Conservation (phyloP, 176 grass and related monocot genomes). For the Aechmea fasciata region DNA sequence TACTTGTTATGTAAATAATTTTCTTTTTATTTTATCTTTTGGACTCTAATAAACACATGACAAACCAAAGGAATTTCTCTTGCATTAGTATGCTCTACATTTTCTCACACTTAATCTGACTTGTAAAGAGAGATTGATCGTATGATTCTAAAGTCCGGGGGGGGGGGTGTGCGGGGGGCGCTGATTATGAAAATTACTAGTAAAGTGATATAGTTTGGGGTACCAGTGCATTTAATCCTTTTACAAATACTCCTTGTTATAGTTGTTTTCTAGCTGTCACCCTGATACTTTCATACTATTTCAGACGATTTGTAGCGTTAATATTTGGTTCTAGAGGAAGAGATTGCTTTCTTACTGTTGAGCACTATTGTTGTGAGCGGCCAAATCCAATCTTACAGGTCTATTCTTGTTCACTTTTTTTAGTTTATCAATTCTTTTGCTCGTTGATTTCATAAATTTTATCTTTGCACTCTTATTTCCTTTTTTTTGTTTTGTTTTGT, state of each 20-base stretch:
- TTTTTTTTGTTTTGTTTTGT: too few species aligned
- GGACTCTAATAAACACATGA: too few species aligned
- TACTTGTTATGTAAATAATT: too few species aligned
- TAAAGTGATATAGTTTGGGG: too few species aligned
- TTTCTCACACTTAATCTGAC: too few species aligned
- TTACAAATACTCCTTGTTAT: constrained; percentile 8
- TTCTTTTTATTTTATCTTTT: too few species aligned
- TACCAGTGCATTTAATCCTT: not conserved
- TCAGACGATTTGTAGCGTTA: constrained; percentile 62
- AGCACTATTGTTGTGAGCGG: constrained; percentile 84
- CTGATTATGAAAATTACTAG: too few species aligned
- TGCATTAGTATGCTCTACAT: too few species aligned
- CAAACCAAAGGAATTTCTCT: too few species aligned
- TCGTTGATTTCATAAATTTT: not conserved
- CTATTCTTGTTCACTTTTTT: not conserved
- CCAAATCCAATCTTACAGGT: constrained; percentile 94
- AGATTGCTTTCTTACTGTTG: constrained; percentile 70
- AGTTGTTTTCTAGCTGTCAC: not conserved
- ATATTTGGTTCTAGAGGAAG: constrained; percentile 61
- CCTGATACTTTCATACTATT: constrained; percentile 1
- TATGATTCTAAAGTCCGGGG: too few species aligned
- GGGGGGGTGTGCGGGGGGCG: too few species aligned
- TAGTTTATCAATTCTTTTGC: not conserved
- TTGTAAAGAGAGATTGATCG: too few species aligned
- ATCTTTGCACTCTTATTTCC: not conserved